phyloP scores from a whole-genome alignment of 441 rosid species.

The Brassica balearica region DNA sequence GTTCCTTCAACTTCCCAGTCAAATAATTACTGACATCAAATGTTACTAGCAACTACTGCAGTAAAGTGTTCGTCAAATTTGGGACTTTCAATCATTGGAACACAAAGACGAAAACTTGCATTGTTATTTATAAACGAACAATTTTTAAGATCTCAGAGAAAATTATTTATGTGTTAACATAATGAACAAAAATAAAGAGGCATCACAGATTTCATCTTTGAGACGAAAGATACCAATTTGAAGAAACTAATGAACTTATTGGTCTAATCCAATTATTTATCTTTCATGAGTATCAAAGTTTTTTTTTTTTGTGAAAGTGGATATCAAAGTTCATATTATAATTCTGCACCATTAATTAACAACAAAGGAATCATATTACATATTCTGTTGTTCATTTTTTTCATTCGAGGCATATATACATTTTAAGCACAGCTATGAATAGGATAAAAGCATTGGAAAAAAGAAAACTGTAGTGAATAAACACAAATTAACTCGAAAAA shows the following conservation, averaged over 20 bases:
- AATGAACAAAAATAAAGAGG: background rate
- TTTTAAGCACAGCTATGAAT: background rate
- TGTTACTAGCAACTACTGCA: background rate
- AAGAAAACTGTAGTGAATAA: too few species aligned
- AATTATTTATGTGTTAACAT: background rate
- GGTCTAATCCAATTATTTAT: background rate
- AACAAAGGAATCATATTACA: background rate
- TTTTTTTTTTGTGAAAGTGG: background rate
- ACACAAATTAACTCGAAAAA: too few species aligned
- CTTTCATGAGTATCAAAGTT: background rate
- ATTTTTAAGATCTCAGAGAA: background rate
- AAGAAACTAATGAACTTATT: background rate
- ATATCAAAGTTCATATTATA: background rate
- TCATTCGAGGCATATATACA: background rate
- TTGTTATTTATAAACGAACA: background rate
- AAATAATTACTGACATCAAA: background rate
- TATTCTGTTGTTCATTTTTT: background rate
- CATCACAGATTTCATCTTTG: background rate
- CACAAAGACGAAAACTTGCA: background rate
- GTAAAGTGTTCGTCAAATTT: background rate
- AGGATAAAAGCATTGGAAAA: slow-evolving; percentile 17
- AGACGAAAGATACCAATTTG: too few species aligned
- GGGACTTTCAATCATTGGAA: background rate
- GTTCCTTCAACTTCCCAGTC: background rate
- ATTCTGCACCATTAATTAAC: background rate